These are phyloP conservation scores for Fulvia fulva DNA, from an alignment of 2,329 filamentous ascomycete genomes.

Conservation along the genomic window DNA sequence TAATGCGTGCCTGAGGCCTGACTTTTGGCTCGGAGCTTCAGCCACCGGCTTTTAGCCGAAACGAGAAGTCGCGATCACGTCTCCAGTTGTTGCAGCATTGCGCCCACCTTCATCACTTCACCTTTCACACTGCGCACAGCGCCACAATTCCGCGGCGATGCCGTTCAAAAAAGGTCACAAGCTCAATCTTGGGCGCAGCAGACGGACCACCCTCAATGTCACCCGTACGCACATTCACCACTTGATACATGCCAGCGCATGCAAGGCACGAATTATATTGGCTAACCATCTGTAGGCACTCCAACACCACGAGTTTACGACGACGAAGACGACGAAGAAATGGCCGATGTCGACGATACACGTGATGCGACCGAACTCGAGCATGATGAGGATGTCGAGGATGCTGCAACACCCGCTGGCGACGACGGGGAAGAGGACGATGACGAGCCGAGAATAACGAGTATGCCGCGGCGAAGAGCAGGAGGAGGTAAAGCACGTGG, in stretches of 20 bases:
- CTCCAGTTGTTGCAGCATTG: neutral
- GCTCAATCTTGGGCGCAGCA: slow-evolving; percentile 24
- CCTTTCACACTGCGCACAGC: slow-evolving; percentile 1
- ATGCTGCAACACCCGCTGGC: slow-evolving; percentile 24
- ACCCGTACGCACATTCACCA: slow-evolving; percentile 12
- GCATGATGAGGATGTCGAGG: slow-evolving; percentile 24
- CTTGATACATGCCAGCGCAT: slow-evolving; percentile 1
- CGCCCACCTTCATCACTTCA: neutral
- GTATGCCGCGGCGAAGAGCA: slow-evolving; percentile 39
- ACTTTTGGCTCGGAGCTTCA: neutral
- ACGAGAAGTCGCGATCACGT: neutral
- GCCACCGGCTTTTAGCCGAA: neutral
- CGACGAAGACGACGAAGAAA: slow-evolving; percentile 31
- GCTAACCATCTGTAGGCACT: slow-evolving; percentile 18
- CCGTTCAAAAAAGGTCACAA: slow-evolving; percentile 28
- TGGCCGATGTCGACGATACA: slow-evolving; percentile 28
- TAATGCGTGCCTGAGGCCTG: neutral
- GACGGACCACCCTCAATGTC: slow-evolving; percentile 20
- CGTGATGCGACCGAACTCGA: slow-evolving; percentile 22
- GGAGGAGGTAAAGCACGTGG: slow-evolving; percentile 25
- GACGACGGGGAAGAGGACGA: slow-evolving; percentile 31
- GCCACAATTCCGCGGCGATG: slow-evolving; percentile 12
- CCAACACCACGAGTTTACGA: slow-evolving; percentile 22
- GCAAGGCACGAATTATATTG: slow-evolving; percentile 1
- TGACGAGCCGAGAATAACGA: slow-evolving; percentile 30